Evolutionary conservation across 179 eudicot species (phyloP).

Genomic region (Vitellaria paradoxa): DNA sequence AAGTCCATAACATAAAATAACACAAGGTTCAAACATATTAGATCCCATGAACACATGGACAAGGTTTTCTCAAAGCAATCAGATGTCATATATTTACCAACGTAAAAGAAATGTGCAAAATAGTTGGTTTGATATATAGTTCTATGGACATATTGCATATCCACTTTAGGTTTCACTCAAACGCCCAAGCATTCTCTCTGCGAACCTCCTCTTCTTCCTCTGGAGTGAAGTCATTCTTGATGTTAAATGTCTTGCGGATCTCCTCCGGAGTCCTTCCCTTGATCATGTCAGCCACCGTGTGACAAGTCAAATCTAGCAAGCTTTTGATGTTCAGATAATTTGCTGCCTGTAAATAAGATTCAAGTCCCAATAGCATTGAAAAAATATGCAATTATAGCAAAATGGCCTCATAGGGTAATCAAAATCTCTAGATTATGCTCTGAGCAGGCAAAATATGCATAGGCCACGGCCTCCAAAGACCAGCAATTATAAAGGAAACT

Average conservation of each 20-base stretch:
- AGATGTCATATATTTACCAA: neutral
- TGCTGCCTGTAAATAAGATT: constrained; percentile 13
- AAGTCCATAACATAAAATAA: neutral
- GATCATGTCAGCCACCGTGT: constrained; percentile 15
- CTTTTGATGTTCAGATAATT: constrained; percentile 14
- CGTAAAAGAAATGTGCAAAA: neutral
- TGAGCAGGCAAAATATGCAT: neutral
- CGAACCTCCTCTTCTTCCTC: constrained; percentile 19
- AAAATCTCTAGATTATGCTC: neutral
- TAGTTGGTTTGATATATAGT: neutral
- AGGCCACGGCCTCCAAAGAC: neutral
- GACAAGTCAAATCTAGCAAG: constrained; percentile 13
- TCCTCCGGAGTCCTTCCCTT: constrained; percentile 16
- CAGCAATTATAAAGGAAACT: no score
- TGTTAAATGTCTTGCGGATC: constrained; percentile 8
- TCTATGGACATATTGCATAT: neutral
- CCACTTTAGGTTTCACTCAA: constrained; percentile 7
- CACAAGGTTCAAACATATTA: neutral
- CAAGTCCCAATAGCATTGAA: neutral
- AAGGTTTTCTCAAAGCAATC: neutral
- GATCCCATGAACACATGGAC: neutral
- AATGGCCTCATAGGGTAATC: neutral
- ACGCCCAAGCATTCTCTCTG: constrained; percentile 21
- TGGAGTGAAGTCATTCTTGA: constrained; percentile 14
- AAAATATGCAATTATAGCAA: neutral